Evolutionary conservation across 2,329 filamentous ascomycete species (phyloP), one percentile per base, ranked within the genome.

Genomic region (Alternaria postmessia): DNA sequence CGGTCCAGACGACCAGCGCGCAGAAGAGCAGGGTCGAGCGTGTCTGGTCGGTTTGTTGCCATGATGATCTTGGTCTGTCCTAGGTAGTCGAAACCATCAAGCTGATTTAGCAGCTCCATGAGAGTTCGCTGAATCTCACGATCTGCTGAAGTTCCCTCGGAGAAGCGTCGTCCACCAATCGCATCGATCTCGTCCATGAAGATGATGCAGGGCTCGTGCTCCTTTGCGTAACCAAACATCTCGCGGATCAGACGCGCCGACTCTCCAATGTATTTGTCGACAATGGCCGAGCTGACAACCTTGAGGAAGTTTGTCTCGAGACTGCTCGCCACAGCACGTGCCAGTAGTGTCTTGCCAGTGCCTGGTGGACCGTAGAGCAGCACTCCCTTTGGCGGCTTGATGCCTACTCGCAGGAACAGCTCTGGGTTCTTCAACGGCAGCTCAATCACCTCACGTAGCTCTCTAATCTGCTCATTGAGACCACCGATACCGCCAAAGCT

Each of bases 171-270:
- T 65, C 96, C 96, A 79, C 95, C 95, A 75, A 99, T 99, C 75
- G 95, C 95, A 77, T 99, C 95, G 77, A 99, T 99, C 82, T 99
- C 95, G 85, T 99, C 96, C 95, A 99, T 99, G 87, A 99, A 99
- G 82, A 99, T 99, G 80, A 99, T 99, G 80, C 95, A 99, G 39
- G 95, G 95, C 81, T 99, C 95, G 80, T 99, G 95, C 80, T 99
- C 96, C 82, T 97, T 98, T 74, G 96, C 95, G 76, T 99, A 99
- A 59, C 95, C 96, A 76, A 99, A 99, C 96, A 99, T 99, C 81
- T 99, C 95, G 79, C 95, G 90, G 75, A 99, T 99, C 68, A 99
- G 85, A 68, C 96, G 91, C 38, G 95, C 95, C 11, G 95, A 99
- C 82, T 99, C 95, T 80, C 95, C 95, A 67, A 99, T 99, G 78